Evolutionary conservation across 2,329 filamentous ascomycete species (phyloP), one percentile per base, ranked within the genome.

Genomic region (Drechslerella coelobrocha): DNA sequence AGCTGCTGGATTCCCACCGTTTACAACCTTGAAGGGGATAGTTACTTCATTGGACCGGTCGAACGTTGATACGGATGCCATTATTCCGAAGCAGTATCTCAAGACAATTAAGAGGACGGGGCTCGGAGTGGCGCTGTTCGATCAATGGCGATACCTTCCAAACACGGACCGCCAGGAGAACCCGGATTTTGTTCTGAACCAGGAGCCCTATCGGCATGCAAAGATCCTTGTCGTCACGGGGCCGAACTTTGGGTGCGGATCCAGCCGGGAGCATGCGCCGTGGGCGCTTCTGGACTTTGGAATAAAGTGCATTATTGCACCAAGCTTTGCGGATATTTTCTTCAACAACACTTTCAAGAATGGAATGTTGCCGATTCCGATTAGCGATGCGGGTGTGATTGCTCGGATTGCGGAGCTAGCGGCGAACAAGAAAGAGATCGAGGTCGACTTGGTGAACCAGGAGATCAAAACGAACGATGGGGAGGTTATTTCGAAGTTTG

Each of bases 311-410:
- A 84, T 97, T 77, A 96, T 97, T 75, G 94, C 93, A 0, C 91
- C 91, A 0, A 92, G 89, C 0, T 90, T 86, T 75, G 90, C 89
- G 66, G 91, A 96, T 78, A 99, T 99, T 80, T 97, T 97, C 86
- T 95, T 93, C 86, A 97, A 96, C 86, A 99, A 99, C 84, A 94
- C 90, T n/a, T 97, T 97, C 86, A 97, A 99, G 85, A 99, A 99
- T 82, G 93, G 93, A 82, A 97, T 97, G 94, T 83, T 97, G 73
- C 92, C 93, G 51, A 86, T 97, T 72, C 81, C 84, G 68, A 89
- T 97, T 77, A 81, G 84, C 29, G 86, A 93, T 78, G 80, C 86
- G 74, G 82, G 81, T 0, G 83, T 85, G 29, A 82, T 97, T 2
- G 83, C 89, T 45, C 83, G 83, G 72, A 87, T 97, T 73, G 88